Percentiles rank a stretch among this genome's conserved stretches.
Evolutionary conservation across 164 flowering plant genomes (phyloP).

Genomic region (Vitis rotundifolia): DNA sequence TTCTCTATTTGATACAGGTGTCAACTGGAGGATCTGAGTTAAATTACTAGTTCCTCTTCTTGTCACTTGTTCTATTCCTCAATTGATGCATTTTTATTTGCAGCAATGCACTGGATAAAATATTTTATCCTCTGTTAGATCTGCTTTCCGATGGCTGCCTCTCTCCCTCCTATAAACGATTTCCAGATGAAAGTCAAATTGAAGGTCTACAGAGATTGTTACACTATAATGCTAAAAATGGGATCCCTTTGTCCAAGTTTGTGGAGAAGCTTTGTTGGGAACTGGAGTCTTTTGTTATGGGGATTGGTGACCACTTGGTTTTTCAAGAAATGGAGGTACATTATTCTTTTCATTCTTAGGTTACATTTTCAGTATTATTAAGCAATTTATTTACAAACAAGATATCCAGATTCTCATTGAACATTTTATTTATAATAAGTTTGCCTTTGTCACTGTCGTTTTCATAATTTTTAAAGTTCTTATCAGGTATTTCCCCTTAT

Average conservation of each 20-base stretch:
- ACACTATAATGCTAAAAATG: conserved; percentile 27
- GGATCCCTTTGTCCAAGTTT: conserved; percentile 26
- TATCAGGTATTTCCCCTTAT: conserved; percentile 62
- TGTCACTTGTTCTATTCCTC: not conserved
- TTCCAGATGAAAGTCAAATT: conserved; percentile 40
- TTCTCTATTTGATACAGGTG: conserved; percentile 7
- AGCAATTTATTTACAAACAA: not conserved
- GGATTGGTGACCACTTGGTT: conserved; percentile 39
- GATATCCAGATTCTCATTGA: not conserved
- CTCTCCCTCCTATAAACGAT: conserved; percentile 21
- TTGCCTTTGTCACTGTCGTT: not conserved
- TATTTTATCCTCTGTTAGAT: conserved; percentile 45
- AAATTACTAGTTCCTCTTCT: conserved; percentile 4
- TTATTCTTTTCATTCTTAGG: conserved; percentile 1
- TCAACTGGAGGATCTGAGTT: conserved; percentile 3
- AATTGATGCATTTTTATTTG: conserved; percentile 14
- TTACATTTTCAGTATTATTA: too few relatives aligned
- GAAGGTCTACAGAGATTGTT: conserved; percentile 47
- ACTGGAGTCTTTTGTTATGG: conserved; percentile 43
- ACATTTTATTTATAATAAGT: not conserved
- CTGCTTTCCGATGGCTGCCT: conserved; percentile 20
- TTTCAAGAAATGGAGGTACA: conserved; percentile 76
- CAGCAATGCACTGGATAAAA: conserved; percentile 66
- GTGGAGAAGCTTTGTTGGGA: conserved; percentile 50
- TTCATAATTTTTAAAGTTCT: conserved; percentile 10